A percentile compares a stretch with the other conserved stretches of the same genome.
Evolutionary conservation across 352 stramenopile genomes (phyloP).

Genomic region (Phytophthora syringae): DNA sequence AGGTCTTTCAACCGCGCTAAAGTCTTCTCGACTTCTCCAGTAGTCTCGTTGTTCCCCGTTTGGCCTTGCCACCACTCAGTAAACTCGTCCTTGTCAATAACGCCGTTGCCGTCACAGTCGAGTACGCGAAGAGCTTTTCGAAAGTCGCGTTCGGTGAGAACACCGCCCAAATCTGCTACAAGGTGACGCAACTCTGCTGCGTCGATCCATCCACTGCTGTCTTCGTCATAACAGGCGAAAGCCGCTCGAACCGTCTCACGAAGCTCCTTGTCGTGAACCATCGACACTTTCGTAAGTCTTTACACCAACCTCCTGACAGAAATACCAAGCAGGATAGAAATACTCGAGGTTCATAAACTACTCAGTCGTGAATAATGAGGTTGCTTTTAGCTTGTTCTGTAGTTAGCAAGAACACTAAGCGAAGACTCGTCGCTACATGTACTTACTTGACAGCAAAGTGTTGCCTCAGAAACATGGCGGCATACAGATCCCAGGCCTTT

Average conservation of each 20-base stretch:
- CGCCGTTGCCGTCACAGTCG: constrained; percentile 57
- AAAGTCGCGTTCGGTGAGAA: constrained; percentile 56
- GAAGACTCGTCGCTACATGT: too few relatives aligned
- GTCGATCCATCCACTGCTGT: constrained; percentile 65
- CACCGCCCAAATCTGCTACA: constrained; percentile 62
- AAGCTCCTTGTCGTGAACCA: constrained; percentile 41
- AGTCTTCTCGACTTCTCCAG: constrained; percentile 54
- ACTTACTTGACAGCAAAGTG: neutral
- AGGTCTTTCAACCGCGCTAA: constrained; percentile 60
- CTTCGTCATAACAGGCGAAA: constrained; percentile 67
- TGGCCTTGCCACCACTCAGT: constrained; percentile 58
- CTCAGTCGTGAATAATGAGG: too few relatives aligned
- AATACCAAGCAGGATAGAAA: too few relatives aligned
- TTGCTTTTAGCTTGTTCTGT: too few relatives aligned
- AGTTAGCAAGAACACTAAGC: too few relatives aligned
- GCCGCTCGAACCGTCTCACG: constrained; percentile 59
- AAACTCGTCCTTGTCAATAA: constrained; percentile 70
- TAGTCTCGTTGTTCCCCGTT: constrained; percentile 37
- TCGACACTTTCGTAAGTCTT: too few relatives aligned
- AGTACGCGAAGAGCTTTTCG: constrained; percentile 44
- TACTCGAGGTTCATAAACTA: too few relatives aligned
- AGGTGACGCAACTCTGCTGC: constrained; percentile 51
- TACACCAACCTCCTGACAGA: too few relatives aligned
- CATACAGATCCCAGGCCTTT: neutral
- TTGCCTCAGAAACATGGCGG: neutral